Evolutionary conservation across 768 basidiomycete genomes (phyloP).

Genomic region (Amyloporia xantha): DNA sequence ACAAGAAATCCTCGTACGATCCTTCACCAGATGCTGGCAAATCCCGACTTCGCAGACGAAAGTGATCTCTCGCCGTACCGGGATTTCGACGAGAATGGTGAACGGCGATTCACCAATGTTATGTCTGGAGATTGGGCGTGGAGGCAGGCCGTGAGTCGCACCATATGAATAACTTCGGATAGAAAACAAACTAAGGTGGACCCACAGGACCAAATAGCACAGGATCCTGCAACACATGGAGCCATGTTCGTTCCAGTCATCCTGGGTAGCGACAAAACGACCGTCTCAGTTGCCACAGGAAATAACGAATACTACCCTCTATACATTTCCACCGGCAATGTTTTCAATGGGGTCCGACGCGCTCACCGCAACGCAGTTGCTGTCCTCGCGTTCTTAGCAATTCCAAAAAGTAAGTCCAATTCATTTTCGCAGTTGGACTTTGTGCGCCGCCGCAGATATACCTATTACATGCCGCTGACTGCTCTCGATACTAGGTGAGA

Average conservation of each 20-base stretch:
- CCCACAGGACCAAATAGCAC: conserved; percentile 1
- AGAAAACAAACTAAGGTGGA: too few relatives aligned
- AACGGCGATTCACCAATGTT: conserved; percentile 11
- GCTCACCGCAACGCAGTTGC: conserved; percentile 16
- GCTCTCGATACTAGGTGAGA: too few relatives aligned
- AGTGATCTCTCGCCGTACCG: conserved; percentile 16
- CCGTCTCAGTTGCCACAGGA: conserved; percentile 19
- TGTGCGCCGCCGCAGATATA: too few relatives aligned
- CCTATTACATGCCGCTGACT: too few relatives aligned
- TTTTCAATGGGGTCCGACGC: conserved; percentile 16
- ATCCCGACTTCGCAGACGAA: conserved; percentile 15
- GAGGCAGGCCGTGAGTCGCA: conserved; percentile 26
- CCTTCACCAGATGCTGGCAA: conserved; percentile 16
- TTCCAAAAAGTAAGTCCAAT: conserved; percentile 25
- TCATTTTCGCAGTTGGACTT: neutral
- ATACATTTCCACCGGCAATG: conserved; percentile 20
- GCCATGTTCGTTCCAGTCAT: conserved; percentile 20
- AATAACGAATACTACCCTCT: conserved; percentile 23
- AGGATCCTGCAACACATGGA: conserved; percentile 8
- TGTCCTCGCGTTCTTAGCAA: conserved; percentile 20
- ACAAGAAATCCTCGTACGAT: conserved; percentile 12
- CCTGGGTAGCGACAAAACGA: conserved; percentile 22
- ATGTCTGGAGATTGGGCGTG: conserved; percentile 26
- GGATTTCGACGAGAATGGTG: conserved; percentile 7
- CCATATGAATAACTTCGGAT: too few relatives aligned